phyloP scores from a whole-genome alignment of 805 yeast species.

The Metschnikowia cubensis region DNA sequence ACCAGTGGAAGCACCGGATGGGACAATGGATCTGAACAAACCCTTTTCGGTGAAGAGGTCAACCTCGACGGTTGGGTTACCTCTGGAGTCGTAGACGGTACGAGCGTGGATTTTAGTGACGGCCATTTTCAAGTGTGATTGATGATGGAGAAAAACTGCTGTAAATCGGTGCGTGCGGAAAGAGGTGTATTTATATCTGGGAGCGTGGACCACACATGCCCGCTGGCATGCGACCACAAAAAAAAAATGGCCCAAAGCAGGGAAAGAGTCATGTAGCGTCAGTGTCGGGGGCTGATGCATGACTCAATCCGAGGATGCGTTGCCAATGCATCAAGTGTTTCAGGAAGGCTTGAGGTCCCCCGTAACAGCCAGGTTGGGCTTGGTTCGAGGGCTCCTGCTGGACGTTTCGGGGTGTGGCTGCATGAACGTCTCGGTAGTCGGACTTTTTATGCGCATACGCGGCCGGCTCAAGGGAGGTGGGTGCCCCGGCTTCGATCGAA shows the following conservation, averaged over 20 bases:
- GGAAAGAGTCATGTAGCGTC: neutral
- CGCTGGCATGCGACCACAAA: slow-evolving; percentile 10
- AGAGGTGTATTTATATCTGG: slow-evolving; percentile 14
- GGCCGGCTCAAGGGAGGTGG: slow-evolving; percentile 4
- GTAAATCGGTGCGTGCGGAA: slow-evolving; percentile 9
- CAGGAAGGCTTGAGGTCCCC: neutral
- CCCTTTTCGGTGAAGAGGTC: slow-evolving; percentile 92
- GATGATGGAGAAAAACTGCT: slow-evolving; percentile 9
- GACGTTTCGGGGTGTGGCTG: neutral
- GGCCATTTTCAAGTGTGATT: slow-evolving; percentile 52
- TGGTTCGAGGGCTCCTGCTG: neutral
- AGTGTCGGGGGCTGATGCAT: neutral
- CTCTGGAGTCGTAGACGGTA: slow-evolving; percentile 98
- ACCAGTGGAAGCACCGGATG: slow-evolving; percentile 99
- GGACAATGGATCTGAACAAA: slow-evolving; percentile 93
- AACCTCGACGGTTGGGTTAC: slow-evolving; percentile 99
- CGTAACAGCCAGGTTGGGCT: neutral
- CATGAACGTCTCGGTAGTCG: slow-evolving; percentile 14
- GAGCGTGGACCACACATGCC: slow-evolving; percentile 22
- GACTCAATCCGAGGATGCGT: neutral
- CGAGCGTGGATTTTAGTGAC: slow-evolving; percentile 87
- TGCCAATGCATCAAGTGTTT: neutral
- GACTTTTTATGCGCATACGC: slow-evolving; percentile 17
- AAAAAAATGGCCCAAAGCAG: neutral
- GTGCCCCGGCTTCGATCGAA: slow-evolving; percentile 4